Percentiles rank a stretch among this genome's conserved stretches.
Evolutionary conservation across 176 grass and related monocot species (phyloP).

Genomic region (Urochloa ruziziensis): DNA sequence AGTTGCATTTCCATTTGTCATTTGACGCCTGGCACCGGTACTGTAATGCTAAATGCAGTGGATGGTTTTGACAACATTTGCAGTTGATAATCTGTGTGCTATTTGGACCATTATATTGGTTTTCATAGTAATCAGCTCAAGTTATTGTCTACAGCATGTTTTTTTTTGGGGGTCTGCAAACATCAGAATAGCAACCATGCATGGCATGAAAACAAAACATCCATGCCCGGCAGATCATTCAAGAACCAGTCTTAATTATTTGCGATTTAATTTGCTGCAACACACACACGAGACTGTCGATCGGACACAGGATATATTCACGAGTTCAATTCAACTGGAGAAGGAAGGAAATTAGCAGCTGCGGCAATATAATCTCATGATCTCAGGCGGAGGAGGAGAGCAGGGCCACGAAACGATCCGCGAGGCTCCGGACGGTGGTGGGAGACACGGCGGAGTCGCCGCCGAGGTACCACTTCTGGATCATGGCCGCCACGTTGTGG

Average conservation of each 20-base stretch:
- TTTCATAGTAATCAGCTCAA: not conserved
- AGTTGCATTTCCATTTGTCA: not conserved
- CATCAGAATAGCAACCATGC: not conserved
- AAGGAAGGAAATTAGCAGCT: not conserved
- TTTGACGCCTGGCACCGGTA: not conserved
- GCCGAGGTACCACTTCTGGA: conserved; percentile 83
- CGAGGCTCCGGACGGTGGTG: conserved; percentile 54
- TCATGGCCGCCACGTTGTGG: conserved; percentile 52
- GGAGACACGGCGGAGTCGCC: conserved; percentile 58
- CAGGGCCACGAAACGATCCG: conserved; percentile 31
- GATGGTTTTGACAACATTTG: not conserved
- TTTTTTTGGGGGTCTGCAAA: not conserved
- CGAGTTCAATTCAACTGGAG: no score
- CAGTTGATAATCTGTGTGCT: not conserved
- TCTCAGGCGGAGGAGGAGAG: conserved; percentile 24
- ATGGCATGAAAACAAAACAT: not conserved
- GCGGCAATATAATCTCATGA: not conserved
- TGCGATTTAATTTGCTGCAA: not conserved
- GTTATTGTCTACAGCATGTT: not conserved
- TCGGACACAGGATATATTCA: not conserved
- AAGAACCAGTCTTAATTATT: not conserved
- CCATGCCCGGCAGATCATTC: not conserved
- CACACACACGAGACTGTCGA: not conserved
- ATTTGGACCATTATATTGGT: not conserved
- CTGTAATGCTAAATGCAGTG: not conserved